Evolutionary conservation across 192 early-diverging fungal genomes (phyloP).

Genomic region (Coemansia sp.): DNA sequence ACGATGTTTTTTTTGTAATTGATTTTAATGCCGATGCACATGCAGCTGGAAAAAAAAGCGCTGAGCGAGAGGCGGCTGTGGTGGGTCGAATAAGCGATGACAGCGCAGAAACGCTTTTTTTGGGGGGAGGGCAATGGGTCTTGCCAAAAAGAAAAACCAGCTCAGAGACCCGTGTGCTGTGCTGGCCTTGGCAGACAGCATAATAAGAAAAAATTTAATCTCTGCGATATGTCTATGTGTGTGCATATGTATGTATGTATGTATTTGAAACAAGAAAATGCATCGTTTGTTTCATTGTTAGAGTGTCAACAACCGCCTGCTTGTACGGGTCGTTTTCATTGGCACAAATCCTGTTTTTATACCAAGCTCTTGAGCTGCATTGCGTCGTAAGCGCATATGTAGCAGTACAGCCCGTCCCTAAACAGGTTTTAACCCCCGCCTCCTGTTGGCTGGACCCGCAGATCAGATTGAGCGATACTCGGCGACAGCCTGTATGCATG

Average conservation of each 20-base stretch:
- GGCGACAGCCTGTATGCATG: too few relatives aligned
- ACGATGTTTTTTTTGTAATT: not conserved
- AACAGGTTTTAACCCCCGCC: not conserved
- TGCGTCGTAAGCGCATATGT: not conserved
- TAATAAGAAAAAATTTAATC: not conserved
- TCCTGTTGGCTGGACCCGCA: not conserved
- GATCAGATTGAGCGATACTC: not conserved
- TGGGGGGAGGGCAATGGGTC: not conserved
- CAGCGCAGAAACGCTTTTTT: not conserved
- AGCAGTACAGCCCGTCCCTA: not conserved
- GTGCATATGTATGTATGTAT: too few relatives aligned
- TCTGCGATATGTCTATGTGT: too few relatives aligned
- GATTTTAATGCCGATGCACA: constrained; percentile 5
- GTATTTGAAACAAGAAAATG: not conserved
- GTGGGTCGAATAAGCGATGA: constrained; percentile 6
- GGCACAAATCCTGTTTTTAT: constrained; percentile 1
- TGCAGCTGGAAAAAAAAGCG: not conserved
- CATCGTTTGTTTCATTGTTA: not conserved
- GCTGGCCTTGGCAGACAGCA: not conserved
- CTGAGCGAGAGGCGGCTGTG: not conserved
- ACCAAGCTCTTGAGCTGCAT: constrained; percentile 5
- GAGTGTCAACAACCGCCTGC: not conserved
- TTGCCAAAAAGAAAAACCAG: not conserved
- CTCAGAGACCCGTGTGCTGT: not conserved
- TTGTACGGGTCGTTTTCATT: not conserved